These are phyloP conservation scores for Fagopyrum tataricum DNA, from an alignment of 148 eudicot species.

Conservation along the genomic window DNA sequence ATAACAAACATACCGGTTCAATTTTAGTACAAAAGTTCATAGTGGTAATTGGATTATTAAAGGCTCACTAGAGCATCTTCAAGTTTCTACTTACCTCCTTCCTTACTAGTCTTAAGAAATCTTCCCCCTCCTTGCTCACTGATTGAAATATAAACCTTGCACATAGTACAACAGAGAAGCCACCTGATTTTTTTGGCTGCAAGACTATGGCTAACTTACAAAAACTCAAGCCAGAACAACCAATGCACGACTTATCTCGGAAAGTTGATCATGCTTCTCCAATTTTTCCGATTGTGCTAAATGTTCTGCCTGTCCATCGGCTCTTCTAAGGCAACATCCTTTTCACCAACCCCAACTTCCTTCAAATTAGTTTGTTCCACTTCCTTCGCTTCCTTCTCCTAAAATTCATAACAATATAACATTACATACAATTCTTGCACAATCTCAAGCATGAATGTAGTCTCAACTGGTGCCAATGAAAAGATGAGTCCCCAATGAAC, in stretches of 20 bases:
- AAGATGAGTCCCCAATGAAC: background rate
- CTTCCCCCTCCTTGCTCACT: constrained; percentile 85
- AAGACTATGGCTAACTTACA: constrained; percentile 28
- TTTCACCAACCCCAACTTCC: constrained; percentile 42
- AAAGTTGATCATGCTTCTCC: constrained; percentile 61
- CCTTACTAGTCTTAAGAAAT: constrained; percentile 73
- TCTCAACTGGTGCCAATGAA: background rate
- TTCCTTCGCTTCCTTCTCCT: constrained; percentile 65
- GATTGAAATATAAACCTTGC: constrained; percentile 30
- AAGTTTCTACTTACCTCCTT: constrained; percentile 47
- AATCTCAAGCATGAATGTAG: background rate
- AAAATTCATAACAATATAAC: constrained; percentile 18
- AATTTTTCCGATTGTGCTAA: constrained; percentile 26
- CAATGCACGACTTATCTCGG: constrained; percentile 74
- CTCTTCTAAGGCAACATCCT: constrained; percentile 67
- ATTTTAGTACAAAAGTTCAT: background rate
- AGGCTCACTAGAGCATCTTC: background rate
- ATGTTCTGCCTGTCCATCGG: constrained; percentile 41
- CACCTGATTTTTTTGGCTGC: background rate
- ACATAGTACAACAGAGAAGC: background rate
- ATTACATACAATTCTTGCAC: constrained; percentile 11
- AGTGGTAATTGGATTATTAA: background rate
- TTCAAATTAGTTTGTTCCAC: constrained; percentile 52
- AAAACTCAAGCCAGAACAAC: constrained; percentile 75
- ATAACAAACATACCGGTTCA: no score